Evolutionary conservation across 371 early-diverging fungal species (phyloP), one percentile per base, ranked within the genome.

Genomic region (Parasitella parasitica): DNA sequence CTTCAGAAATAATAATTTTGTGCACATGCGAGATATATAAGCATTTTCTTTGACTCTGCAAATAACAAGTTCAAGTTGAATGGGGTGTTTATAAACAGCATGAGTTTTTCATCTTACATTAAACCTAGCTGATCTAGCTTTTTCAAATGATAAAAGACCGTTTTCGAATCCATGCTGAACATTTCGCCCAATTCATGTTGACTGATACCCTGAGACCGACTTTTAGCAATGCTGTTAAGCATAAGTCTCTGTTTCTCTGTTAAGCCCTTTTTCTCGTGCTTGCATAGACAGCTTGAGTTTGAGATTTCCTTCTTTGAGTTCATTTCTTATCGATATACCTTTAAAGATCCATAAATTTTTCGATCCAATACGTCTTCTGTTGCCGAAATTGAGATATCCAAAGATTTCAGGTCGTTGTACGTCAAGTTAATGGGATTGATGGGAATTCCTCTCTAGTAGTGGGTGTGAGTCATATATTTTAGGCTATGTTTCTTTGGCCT

Each of bases 51-150:
- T 64, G 6, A 64, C 52, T 20, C 64, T 64, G 46, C 27, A 27
- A 4, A 28, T 28, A n/a, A 28, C n/a, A n/a, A n/a, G n/a, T n/a
- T n/a, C n/a, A n/a, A n/a, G n/a, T n/a, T n/a, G n/a, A n/a, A n/a
- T n/a, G n/a, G n/a, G n/a, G n/a, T n/a, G n/a, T n/a, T n/a, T n/a
- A n/a, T n/a, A n/a, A n/a, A n/a, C n/a, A n/a, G 15, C 8, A 2
- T 5, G 4, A 30, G 15, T 0, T 11, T 26, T 24, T 16, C n/a
- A n/a, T n/a, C 24, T 58, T 64, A 64, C 64, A 64, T 53, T 22
- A 63, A n/a, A n/a, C 57, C 58, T 27, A 57, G 37, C 24, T 43
- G 27, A 26, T 64, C 54, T 16, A 66, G 38, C n/a, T 46, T 66
- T 48, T 61, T 61, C 11, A 57, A 3, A 28, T 66, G 61, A 38